A percentile compares a stretch with the other conserved stretches of the same genome.
Conservation (phyloP, 345 rosid genomes). For the Litchi chinensis region DNA sequence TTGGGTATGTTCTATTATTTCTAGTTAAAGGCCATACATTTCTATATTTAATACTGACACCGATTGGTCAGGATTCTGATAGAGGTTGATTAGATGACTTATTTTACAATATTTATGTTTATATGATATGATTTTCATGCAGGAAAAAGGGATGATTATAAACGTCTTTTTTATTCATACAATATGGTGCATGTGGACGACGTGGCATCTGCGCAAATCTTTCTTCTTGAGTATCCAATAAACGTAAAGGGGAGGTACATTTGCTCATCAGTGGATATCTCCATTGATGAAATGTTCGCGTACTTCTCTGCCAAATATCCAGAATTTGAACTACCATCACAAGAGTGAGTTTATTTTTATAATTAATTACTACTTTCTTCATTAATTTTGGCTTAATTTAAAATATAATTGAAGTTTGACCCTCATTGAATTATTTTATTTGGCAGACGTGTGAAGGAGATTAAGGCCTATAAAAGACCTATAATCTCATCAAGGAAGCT, state of each 20-base stretch:
- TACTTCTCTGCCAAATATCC: constrained; percentile 44
- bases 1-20: constrained; percentile 30
- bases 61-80: not conserved
- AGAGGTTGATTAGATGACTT: no score
- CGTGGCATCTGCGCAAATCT: constrained; percentile 53
- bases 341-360: constrained; percentile 40
- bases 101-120: no score
- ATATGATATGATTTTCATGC: not conserved
- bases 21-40: no score
- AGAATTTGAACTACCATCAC: constrained; percentile 40
- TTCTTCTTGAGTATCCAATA: constrained; percentile 44
- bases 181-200: constrained; percentile 58
- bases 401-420: not conserved
- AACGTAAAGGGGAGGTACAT: constrained; percentile 56
- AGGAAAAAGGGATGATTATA: constrained; percentile 29
- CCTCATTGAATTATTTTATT: not conserved
- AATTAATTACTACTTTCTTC: not conserved
- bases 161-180: constrained; percentile 23
- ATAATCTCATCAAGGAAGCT: constrained; percentile 49
- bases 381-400: not conserved
- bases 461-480: constrained; percentile 27
- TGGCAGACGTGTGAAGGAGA: constrained; percentile 25
- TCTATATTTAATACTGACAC: no score
- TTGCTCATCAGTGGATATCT: constrained; percentile 43
- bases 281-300: constrained; percentile 37